phyloP scores from a whole-genome alignment of 2,329 filamentous ascomycete species.

The Fusarium stilboides region DNA sequence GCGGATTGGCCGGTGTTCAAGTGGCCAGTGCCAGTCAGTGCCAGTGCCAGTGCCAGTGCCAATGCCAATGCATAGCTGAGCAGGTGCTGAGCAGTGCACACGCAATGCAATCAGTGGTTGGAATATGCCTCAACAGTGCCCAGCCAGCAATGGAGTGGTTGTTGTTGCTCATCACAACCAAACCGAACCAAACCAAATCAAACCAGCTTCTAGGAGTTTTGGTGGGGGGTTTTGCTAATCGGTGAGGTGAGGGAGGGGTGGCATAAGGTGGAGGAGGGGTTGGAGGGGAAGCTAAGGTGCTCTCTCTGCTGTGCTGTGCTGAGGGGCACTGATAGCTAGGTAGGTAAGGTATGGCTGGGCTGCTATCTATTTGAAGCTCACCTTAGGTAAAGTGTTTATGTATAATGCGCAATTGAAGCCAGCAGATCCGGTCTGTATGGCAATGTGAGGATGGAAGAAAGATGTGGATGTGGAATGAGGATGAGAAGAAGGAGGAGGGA shows the following conservation, averaged over 20 bases:
- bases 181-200: conserved; percentile 31
- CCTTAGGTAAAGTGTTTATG: conserved; percentile 39
- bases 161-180: conserved; percentile 49
- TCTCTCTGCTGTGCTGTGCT: conserved; percentile 11
- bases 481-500: conserved; percentile 26
- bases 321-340: conserved; percentile 26
- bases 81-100: neutral
- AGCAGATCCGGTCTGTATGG: conserved; percentile 36
- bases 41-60: conserved; percentile 9
- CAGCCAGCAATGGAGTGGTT: conserved; percentile 28
- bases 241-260: conserved; percentile 45
- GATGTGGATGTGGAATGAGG: conserved; percentile 20
- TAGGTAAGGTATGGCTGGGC: conserved; percentile 11
- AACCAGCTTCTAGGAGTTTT: conserved; percentile 44
- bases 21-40: conserved; percentile 23
- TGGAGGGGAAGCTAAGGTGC: conserved; percentile 21
- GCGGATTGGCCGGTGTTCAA: conserved; percentile 34
- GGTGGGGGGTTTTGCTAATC: conserved; percentile 45
- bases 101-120: conserved; percentile 25
- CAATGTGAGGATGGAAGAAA: conserved; percentile 12
- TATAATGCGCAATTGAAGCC: conserved; percentile 31
- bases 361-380: conserved; percentile 35
- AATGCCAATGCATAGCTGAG: no score
- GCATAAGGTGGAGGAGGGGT: conserved; percentile 34
- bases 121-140: conserved; percentile 50